Evolutionary conservation across 2,329 filamentous ascomycete species (phyloP).

Genomic region (Thermothelomyces thermophilus): DNA sequence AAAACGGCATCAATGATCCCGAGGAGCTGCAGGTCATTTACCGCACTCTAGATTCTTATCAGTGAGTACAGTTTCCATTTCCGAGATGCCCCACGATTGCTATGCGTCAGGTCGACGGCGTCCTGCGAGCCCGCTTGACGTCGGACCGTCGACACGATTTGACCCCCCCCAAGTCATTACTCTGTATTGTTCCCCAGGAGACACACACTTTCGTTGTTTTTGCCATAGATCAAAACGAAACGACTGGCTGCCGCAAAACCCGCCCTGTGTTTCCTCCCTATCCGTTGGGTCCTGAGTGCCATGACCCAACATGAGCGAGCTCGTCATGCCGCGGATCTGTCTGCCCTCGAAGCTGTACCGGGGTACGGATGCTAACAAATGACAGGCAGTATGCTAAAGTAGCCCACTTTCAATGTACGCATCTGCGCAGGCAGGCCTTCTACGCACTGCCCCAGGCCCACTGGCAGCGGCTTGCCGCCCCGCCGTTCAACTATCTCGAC

Average conservation of each 20-base stretch:
- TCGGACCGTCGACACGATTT: no score
- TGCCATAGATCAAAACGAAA: no score
- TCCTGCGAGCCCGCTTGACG: no score
- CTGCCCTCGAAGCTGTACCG: background rate
- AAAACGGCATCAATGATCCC: conserved; percentile 62
- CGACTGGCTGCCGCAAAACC: no score
- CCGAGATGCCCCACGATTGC: background rate
- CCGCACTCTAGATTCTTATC: conserved; percentile 79
- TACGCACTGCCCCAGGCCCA: conserved; percentile 82
- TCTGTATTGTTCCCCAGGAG: no score
- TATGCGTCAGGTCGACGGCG: no score
- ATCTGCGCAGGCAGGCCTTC: conserved; percentile 84
- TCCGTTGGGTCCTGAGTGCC: background rate
- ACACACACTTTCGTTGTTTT: no score
- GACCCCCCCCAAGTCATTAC: no score
- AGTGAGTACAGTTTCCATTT: conserved; percentile 48
- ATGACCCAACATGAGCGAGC: background rate
- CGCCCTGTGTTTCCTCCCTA: no score
- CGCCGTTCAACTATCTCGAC: conserved; percentile 77
- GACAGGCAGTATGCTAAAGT: conserved; percentile 73
- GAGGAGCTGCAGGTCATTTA: conserved; percentile 78
- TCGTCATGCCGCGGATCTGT: background rate
- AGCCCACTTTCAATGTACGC: conserved; percentile 85
- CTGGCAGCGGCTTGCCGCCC: conserved; percentile 72
- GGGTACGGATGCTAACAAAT: conserved; percentile 5